A percentile compares a stretch with the other conserved stretches of the same genome.
Evolutionary conservation across 352 stramenopile species (phyloP).

Genomic region (Phytophthora podocarpi): DNA sequence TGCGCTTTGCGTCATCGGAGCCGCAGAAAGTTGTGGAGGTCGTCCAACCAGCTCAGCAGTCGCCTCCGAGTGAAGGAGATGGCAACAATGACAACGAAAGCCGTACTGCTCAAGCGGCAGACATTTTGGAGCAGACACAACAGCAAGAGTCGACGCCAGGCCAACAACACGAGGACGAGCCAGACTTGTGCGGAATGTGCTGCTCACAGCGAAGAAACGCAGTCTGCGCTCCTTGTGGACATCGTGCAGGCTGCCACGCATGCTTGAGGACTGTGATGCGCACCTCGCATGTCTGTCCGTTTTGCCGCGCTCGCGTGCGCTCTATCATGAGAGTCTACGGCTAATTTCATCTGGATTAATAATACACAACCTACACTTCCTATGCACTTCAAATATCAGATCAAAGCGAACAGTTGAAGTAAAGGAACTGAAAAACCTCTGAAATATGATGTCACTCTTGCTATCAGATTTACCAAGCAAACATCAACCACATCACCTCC

Average conservation of each 20-base stretch:
- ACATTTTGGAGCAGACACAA: background rate
- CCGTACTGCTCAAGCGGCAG: background rate
- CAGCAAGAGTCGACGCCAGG: conserved; percentile 1
- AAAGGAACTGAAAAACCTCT: too few species aligned
- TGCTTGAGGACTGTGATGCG: conserved; percentile 50
- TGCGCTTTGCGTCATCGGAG: conserved; percentile 18
- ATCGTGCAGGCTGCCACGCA: conserved; percentile 49
- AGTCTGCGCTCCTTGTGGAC: conserved; percentile 59
- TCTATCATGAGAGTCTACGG: conserved; percentile 61
- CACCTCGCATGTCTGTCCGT: conserved; percentile 41
- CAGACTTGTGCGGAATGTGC: conserved; percentile 51
- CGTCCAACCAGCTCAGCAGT: conserved; percentile 11
- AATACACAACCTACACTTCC: too few species aligned
- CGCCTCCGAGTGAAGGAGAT: conserved; percentile 6
- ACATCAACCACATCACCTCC: too few species aligned
- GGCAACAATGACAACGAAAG: background rate
- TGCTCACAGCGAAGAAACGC: conserved; percentile 48
- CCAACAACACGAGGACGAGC: conserved; percentile 11
- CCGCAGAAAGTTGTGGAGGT: conserved; percentile 24
- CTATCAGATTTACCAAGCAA: too few species aligned
- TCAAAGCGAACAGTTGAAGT: too few species aligned
- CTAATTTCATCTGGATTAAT: too few species aligned
- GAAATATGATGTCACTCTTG: too few species aligned
- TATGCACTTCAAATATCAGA: too few species aligned
- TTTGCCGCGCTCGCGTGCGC: conserved; percentile 46